Evolutionary conservation across 371 early-diverging fungal genomes (phyloP).

Genomic region (Rhizomucor pusillus): DNA sequence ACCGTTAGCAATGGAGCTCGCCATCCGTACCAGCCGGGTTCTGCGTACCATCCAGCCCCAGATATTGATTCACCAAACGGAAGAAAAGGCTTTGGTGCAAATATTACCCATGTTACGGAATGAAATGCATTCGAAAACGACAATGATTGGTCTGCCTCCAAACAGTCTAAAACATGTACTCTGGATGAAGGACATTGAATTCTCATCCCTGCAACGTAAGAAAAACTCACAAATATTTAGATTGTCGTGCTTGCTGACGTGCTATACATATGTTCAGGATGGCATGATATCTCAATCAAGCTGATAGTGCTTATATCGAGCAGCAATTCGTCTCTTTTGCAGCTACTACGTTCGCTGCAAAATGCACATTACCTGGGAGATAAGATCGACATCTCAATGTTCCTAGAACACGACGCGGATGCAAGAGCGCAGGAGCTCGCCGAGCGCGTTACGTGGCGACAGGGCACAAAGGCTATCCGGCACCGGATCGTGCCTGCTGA

Average conservation of each 20-base stretch:
- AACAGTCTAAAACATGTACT: slow-evolving; percentile 44
- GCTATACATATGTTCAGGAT: slow-evolving; percentile 39
- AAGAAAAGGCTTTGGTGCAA: not conserved
- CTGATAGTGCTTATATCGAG: slow-evolving; percentile 48
- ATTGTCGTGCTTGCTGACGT: too few relatives aligned
- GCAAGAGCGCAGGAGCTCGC: slow-evolving; percentile 44
- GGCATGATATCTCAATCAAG: slow-evolving; percentile 53
- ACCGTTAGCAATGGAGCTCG: not conserved
- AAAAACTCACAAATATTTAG: not conserved
- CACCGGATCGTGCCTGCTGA: slow-evolving; percentile 57
- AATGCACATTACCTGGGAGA: slow-evolving; percentile 58
- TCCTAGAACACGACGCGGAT: slow-evolving; percentile 55
- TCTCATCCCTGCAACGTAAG: slow-evolving; percentile 53
- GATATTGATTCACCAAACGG: slow-evolving; percentile 24
- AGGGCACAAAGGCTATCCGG: slow-evolving; percentile 48
- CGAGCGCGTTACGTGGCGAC: slow-evolving; percentile 49
- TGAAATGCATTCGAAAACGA: slow-evolving; percentile 17
- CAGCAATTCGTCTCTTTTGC: slow-evolving; percentile 49
- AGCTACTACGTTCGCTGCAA: slow-evolving; percentile 47
- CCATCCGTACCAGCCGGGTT: slow-evolving; percentile 14
- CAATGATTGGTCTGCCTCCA: slow-evolving; percentile 43
- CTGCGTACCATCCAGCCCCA: slow-evolving; percentile 19
- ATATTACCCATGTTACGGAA: slow-evolving; percentile 9
- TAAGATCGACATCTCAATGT: slow-evolving; percentile 46
- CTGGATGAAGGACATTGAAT: slow-evolving; percentile 53